phyloP scores from a whole-genome alignment of 257 asterid genomes.

The Handroanthus guayacan region DNA sequence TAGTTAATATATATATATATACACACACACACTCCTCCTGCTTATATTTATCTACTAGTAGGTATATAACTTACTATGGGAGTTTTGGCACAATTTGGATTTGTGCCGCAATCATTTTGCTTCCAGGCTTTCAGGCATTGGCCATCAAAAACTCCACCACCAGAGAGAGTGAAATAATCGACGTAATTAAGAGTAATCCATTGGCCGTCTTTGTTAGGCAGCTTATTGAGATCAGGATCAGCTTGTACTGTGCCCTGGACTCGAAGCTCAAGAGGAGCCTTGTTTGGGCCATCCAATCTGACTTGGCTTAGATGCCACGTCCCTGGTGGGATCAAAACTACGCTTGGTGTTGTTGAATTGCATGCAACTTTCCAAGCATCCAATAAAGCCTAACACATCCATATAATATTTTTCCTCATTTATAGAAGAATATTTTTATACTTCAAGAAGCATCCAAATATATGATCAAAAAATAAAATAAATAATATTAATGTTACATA shows the following conservation, averaged over 20 bases:
- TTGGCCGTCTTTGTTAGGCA: slow-evolving; percentile 30
- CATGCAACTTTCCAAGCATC: slow-evolving; percentile 55
- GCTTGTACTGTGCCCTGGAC: slow-evolving; percentile 39
- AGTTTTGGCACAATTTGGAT: slow-evolving; percentile 36
- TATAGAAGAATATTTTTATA: background rate
- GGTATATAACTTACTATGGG: slow-evolving; percentile 39
- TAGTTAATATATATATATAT: too few species aligned
- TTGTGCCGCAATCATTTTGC: slow-evolving; percentile 49
- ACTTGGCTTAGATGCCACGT: slow-evolving; percentile 36
- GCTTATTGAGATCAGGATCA: slow-evolving; percentile 7
- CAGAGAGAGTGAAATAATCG: slow-evolving; percentile 48
- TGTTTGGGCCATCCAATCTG: slow-evolving; percentile 28
- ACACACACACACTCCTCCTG: too few species aligned
- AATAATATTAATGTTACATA: background rate
- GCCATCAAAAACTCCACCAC: slow-evolving; percentile 55
- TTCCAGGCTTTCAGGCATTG: slow-evolving; percentile 54
- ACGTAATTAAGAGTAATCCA: slow-evolving; percentile 55
- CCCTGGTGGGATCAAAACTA: slow-evolving; percentile 49
- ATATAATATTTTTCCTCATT: background rate
- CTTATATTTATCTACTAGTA: too few species aligned
- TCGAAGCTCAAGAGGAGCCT: slow-evolving; percentile 44
- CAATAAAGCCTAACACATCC: slow-evolving; percentile 44
- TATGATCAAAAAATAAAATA: background rate
- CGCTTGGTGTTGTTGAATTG: slow-evolving; percentile 27
- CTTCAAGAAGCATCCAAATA: too few species aligned